Conservation (phyloP, 352 stramenopile species). For the Phytophthora kernoviae region DNA sequence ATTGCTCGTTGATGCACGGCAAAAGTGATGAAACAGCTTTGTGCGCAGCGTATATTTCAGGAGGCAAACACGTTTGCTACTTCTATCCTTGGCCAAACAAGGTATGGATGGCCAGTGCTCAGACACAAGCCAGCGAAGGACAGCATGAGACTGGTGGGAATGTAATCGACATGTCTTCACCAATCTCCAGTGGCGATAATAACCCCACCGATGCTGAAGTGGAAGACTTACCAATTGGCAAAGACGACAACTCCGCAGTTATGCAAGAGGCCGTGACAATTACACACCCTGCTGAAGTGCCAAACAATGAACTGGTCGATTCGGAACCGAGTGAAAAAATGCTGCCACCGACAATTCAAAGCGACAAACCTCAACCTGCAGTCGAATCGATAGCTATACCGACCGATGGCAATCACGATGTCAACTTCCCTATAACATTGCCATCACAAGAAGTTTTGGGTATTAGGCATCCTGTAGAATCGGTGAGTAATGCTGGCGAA, state of each 20-base stretch:
- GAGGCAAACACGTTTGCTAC: background rate
- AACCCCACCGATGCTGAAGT: constrained; percentile 2
- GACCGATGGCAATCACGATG: too few relatives aligned
- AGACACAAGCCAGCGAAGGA: constrained; percentile 12
- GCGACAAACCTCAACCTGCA: background rate
- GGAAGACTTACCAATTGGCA: background rate
- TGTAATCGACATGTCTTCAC: constrained; percentile 1
- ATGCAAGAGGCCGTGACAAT: background rate
- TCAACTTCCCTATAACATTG: too few relatives aligned
- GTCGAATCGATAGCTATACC: background rate
- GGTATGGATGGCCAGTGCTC: constrained; percentile 29
- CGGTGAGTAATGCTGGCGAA: background rate
- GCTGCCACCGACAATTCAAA: background rate
- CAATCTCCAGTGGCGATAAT: background rate
- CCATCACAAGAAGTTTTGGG: background rate
- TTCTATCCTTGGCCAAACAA: constrained; percentile 14
- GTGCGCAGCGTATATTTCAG: constrained; percentile 12
- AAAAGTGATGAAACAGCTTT: constrained; percentile 20
- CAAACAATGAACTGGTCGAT: background rate
- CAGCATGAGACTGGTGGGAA: constrained; percentile 9
- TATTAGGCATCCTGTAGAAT: background rate
- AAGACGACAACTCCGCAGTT: background rate
- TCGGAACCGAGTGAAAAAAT: background rate
- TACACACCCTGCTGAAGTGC: background rate
- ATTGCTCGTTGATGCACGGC: constrained; percentile 8